These are phyloP conservation scores for Phytopythium vexans DNA, from an alignment of 352 stramenopile genomes.

Conservation along the genomic window DNA sequence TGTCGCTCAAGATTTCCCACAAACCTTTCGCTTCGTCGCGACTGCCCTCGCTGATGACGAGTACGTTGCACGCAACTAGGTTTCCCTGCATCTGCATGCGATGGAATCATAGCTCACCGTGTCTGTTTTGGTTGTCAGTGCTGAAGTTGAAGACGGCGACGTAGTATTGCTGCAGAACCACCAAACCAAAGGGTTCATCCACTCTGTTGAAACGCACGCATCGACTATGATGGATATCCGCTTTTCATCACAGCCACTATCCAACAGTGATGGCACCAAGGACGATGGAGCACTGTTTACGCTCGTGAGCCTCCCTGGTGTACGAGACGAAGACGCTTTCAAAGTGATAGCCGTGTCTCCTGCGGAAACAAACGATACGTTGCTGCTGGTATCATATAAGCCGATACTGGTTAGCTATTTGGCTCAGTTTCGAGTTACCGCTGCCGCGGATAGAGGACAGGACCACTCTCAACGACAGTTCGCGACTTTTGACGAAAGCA, in stretches of 20 bases:
- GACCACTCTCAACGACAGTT: constrained; percentile 1
- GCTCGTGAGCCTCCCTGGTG: constrained; percentile 41
- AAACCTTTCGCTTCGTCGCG: constrained; percentile 55
- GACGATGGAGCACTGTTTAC: constrained; percentile 30
- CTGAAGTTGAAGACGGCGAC: constrained; percentile 43
- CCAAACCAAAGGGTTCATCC: constrained; percentile 46
- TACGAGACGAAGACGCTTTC: constrained; percentile 71
- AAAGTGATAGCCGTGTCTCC: constrained; percentile 44
- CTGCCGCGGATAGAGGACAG: constrained; percentile 4
- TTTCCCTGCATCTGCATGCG: not conserved
- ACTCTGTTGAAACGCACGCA: constrained; percentile 63
- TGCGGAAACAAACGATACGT: constrained; percentile 50
- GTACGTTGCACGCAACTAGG: constrained; percentile 21
- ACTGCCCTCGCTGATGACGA: constrained; percentile 51
- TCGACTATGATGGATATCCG: constrained; percentile 65
- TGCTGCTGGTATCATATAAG: constrained; percentile 66
- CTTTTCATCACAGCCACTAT: constrained; percentile 50
- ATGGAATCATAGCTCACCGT: constrained; percentile 6
- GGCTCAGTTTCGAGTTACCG: constrained; percentile 18
- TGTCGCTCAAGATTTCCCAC: constrained; percentile 33
- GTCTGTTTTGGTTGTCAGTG: constrained; percentile 11
- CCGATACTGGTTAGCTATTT: constrained; percentile 34
- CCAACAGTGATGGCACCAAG: constrained; percentile 9
- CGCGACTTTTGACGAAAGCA: constrained; percentile 32
- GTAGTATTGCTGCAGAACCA: constrained; percentile 61